phyloP scores from a whole-genome alignment of 177 flowering plant genomes.

The Telopea speciosissima region DNA sequence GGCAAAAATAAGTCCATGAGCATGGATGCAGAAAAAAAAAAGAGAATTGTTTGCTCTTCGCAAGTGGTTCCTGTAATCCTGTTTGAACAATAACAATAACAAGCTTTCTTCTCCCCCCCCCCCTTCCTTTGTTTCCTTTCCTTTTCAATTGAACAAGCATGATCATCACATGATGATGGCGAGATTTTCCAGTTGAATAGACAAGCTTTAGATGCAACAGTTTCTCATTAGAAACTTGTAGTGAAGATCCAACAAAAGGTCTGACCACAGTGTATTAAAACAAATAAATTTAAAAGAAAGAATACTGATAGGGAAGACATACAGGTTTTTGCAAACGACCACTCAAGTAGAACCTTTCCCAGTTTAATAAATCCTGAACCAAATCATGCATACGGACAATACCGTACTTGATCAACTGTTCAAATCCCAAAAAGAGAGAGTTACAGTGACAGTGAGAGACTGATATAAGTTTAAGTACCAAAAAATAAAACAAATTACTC shows the following conservation, averaged over 20 bases:
- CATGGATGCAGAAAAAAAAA: too few relatives aligned
- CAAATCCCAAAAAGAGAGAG: constrained; percentile 3
- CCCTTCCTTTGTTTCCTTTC: neutral
- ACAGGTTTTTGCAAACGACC: constrained; percentile 95
- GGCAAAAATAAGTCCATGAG: too few relatives aligned
- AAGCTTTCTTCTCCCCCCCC: too few relatives aligned
- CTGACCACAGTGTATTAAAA: neutral
- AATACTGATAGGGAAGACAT: constrained; percentile 21
- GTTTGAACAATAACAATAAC: too few relatives aligned
- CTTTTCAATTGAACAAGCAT: neutral
- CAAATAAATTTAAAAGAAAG: neutral
- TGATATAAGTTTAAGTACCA: neutral
- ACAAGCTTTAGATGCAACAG: neutral
- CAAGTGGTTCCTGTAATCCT: too few relatives aligned
- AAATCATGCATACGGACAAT: constrained; percentile 84
- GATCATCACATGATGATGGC: neutral
- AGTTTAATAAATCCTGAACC: constrained; percentile 59
- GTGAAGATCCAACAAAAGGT: neutral
- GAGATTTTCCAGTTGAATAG: neutral
- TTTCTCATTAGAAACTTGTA: neutral
- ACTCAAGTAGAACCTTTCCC: constrained; percentile 82
- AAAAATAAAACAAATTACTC: neutral
- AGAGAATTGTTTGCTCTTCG: too few relatives aligned
- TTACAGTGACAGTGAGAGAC: neutral
- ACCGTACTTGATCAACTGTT: constrained; percentile 80